phyloP scores from a whole-genome alignment of 73 alveolate species.

The Paramecium octaurelia region DNA sequence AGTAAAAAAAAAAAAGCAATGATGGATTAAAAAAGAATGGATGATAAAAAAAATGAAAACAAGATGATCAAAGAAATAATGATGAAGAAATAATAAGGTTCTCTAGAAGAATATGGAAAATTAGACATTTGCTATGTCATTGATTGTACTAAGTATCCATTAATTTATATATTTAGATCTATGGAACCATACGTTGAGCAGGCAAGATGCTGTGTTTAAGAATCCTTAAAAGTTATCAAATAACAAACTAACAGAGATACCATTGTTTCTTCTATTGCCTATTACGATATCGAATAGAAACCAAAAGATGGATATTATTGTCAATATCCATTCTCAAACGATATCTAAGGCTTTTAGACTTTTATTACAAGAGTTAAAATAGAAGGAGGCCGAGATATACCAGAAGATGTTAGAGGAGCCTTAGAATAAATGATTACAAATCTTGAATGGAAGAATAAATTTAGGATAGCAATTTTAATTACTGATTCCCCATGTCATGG shows the following conservation, averaged over 20 bases:
- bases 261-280: neutral
- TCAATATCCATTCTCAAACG: neutral
- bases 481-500: constrained; percentile 80
- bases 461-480: constrained; percentile 72
- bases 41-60: neutral
- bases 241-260: neutral
- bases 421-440: constrained; percentile 56
- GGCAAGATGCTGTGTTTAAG: neutral
- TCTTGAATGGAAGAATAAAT: constrained; percentile 67
- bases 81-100: neutral
- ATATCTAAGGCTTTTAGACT: neutral
- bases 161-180: neutral
- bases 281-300: neutral
- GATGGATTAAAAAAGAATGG: neutral
- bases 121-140: neutral
- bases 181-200: constrained; percentile 7
- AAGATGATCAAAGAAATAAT: neutral
- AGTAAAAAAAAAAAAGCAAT: neutral
- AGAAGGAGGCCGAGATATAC: constrained; percentile 70
- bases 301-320: neutral
- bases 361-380: neutral
- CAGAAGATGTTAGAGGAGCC: constrained; percentile 78
- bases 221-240: neutral
- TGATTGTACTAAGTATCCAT: neutral
- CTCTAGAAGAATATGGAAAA: neutral